Evolutionary conservation across 1,139 yeast genomes (phyloP), one percentile per base, ranked within the genome.

Genomic region (Geotrichum bryndzae): DNA sequence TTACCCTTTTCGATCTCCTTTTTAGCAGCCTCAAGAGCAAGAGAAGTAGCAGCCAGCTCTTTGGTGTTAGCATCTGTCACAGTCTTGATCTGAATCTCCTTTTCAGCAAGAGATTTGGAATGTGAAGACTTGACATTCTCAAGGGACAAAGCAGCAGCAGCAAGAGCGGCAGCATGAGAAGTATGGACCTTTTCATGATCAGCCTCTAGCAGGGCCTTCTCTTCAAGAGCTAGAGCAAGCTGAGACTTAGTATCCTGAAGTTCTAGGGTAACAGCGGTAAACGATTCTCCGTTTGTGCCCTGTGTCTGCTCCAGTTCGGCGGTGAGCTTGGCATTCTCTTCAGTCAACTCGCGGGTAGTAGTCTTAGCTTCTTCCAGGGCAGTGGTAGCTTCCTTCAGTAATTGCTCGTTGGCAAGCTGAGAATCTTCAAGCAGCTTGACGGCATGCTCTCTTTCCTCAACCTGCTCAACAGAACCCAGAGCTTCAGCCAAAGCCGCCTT

Each of bases 121-220:
- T 27, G 35, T 25, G 45, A 48, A 41, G 51, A 25, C 53, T 59
- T 59, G 22, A 51, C 46, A 1, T 50, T 58, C 41, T 54, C 58
- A 38, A 59, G 57, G 7, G 58, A 45, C 18, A 53, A 29, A 1
- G 56, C 38, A 13, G 61, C 54, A 27, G 48, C 45, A 13, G 51
- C 54, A 18, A 61, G 22, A 46, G 61, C 45, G 45, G 56, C 15
- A 38, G 52, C 55, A 22, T 61, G 62, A 7, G 58, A 55, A 23
- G 58, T 22, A 2, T 29, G 25, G 22, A 38, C 54, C 27, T 56
- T 51, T 33, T 33, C 50, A 46, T 52, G 54, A 13, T 60, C 58
- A 52, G 62, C 56, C 10, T 65, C 63, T 23, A 67, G 56, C 3
- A 60, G 61, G 25, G 67, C 64, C 41, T 64, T 53, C 11, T 63